Evolutionary conservation across 306 rosid genomes (phyloP).

Genomic region (Vigna hirtella): DNA sequence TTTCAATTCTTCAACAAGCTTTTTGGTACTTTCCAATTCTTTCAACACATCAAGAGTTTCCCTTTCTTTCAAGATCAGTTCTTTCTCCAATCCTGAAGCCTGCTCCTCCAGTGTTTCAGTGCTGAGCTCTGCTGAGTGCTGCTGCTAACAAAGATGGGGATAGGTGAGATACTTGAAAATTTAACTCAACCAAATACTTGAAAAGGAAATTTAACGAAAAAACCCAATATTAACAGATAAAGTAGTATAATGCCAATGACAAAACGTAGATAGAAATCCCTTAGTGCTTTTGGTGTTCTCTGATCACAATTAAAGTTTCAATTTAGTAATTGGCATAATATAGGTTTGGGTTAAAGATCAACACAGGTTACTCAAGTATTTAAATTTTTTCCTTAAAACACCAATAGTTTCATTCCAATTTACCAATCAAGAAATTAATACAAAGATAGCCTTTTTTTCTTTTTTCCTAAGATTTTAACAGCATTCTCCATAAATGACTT

Average conservation of each 20-base stretch:
- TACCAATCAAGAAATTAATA: slow-evolving; percentile 9
- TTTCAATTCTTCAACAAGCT: slow-evolving; percentile 52
- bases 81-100: slow-evolving; percentile 50
- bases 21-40: slow-evolving; percentile 58
- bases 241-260: neutral
- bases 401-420: neutral
- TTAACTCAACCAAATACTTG: slow-evolving; percentile 12
- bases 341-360: neutral
- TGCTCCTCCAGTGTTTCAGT: slow-evolving; percentile 48
- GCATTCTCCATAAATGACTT: slow-evolving; percentile 2
- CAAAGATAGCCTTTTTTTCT: neutral
- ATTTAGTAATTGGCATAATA: neutral
- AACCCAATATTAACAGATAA: neutral
- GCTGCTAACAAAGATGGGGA: slow-evolving; percentile 30
- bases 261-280: neutral
- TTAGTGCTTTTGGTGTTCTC: neutral
- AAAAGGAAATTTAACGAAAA: neutral
- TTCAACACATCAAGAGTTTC: slow-evolving; percentile 58
- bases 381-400: neutral
- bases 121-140: slow-evolving; percentile 23
- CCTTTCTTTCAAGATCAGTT: slow-evolving; percentile 56
- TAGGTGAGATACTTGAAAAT: neutral
- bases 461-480: neutral
- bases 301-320: neutral
- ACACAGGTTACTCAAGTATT: neutral